These are phyloP conservation scores for Eugenia klotzschiana DNA, from an alignment of 441 rosid genomes.

Conservation along the genomic window DNA sequence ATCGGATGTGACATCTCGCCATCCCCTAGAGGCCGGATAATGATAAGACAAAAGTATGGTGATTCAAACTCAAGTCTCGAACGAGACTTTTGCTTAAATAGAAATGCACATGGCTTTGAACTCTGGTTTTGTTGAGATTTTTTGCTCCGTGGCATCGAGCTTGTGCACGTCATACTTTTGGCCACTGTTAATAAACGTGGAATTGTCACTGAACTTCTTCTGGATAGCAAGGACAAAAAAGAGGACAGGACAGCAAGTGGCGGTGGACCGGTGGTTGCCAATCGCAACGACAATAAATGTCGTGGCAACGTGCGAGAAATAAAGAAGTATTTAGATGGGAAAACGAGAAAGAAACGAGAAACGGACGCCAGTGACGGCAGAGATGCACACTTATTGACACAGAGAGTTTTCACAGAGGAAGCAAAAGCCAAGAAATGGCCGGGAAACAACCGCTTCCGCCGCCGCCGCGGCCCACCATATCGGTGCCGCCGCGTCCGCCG, in stretches of 20 bases:
- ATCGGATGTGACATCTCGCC: background rate
- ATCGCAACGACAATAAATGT: background rate
- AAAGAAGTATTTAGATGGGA: background rate
- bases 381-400: background rate
- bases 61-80: background rate
- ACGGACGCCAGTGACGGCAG: background rate
- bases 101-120: background rate
- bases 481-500: background rate
- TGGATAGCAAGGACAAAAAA: background rate
- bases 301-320: background rate
- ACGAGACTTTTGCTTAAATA: background rate
- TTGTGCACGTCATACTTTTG: background rate
- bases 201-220: background rate
- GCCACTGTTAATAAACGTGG: background rate
- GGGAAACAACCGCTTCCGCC: background rate
- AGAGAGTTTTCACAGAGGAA: background rate
- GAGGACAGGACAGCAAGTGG: background rate
- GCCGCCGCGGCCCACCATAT: slow-evolving; percentile 5
- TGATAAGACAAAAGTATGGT: background rate
- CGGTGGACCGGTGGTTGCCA: background rate
- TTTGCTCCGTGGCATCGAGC: background rate
- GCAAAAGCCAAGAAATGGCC: background rate
- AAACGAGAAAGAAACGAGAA: background rate
- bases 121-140: background rate
- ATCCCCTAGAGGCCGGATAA: background rate